Base-by-base conservation (phyloP, 2,329 filamentous ascomycete species). In the Cytospora paraplurivora region DNA sequence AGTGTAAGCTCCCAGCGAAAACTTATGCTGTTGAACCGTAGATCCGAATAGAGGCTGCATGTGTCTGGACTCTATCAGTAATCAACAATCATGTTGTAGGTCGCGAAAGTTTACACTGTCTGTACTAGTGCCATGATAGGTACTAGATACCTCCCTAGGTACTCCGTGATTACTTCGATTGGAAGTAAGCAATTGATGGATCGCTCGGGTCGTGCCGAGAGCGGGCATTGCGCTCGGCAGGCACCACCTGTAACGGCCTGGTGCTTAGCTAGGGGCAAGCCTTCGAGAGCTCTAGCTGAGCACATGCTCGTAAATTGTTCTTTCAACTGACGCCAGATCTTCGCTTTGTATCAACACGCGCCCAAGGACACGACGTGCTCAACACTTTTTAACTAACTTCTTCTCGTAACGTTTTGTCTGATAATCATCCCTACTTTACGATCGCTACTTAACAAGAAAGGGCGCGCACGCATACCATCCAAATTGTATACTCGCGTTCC, bases 151-250 rank as follows among this genome's bases (percentile, higher is more conserved):
- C 12, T 37, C 8, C 35, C 35, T 37, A 37, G 35, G 35, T 7
- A 13, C 8, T 5, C 10, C n/a, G 1, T 47, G 21, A 21, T 11
- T 12, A 8, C 52, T 10, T n/a, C n/a, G n/a, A n/a, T n/a, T n/a
- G n/a, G n/a, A n/a, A n/a, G 33, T 35, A 35, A 38, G 15, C 27
- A 27, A 27, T 27, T 27, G 27, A 27, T 27, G 37, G 37, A 53
- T 35, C 49, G 19, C 55, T 64, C 58, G 62, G 62, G 47, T 62
- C 58, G 62, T 62, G 58, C 62, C 62, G 62, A 62, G 32, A 51
- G 12, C 34, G 38, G 51, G 35, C 57, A 34, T 47, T 54, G 51
- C 10, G 58, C 51, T 55, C 58, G 37, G 58, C 21, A 47, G 32
- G 47, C 38, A 44, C 38, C n/a, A 35, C 32, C 7, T n/a, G n/a